These are phyloP conservation scores for Leishmania tropica DNA, from an alignment of 208 protist species.

Conservation along the genomic window DNA sequence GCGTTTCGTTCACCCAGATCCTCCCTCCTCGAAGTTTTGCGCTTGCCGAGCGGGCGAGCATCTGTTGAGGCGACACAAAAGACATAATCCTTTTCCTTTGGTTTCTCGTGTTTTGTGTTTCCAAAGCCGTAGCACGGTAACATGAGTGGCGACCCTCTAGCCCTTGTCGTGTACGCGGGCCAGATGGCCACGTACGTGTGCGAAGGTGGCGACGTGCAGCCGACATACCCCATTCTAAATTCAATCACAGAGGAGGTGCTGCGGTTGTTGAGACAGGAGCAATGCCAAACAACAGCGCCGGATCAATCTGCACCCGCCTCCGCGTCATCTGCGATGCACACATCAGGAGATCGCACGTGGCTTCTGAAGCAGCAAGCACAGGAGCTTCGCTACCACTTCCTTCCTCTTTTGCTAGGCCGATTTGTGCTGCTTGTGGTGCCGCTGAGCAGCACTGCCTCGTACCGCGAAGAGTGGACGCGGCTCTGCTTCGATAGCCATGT, in stretches of 20 bases:
- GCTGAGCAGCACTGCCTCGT: constrained; percentile 26
- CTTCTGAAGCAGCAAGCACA: background rate
- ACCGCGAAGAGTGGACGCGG: constrained; percentile 33
- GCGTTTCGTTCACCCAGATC: background rate
- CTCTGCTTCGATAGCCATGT: constrained; percentile 36
- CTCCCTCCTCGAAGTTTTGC: constrained; percentile 1
- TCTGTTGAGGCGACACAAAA: background rate
- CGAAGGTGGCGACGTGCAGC: constrained; percentile 44
- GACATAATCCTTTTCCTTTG: constrained; percentile 12
- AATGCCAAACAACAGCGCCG: background rate
- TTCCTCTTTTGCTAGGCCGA: constrained; percentile 29
- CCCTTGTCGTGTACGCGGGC: constrained; percentile 37
- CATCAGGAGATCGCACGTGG: background rate
- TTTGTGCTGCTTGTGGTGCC: constrained; percentile 53
- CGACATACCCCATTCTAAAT: constrained; percentile 30
- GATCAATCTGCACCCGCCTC: background rate
- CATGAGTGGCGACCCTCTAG: constrained; percentile 9
- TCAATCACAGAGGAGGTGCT: constrained; percentile 31
- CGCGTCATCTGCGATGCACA: background rate
- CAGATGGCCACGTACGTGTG: constrained; percentile 41
- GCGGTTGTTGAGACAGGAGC: background rate
- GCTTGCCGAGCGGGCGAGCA: background rate
- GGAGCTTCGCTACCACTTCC: constrained; percentile 15
- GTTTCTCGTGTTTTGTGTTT: constrained; percentile 8
- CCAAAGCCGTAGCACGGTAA: background rate